Base-by-base conservation (phyloP, 805 yeast genomes). In the Candida sanyiensis region DNA sequence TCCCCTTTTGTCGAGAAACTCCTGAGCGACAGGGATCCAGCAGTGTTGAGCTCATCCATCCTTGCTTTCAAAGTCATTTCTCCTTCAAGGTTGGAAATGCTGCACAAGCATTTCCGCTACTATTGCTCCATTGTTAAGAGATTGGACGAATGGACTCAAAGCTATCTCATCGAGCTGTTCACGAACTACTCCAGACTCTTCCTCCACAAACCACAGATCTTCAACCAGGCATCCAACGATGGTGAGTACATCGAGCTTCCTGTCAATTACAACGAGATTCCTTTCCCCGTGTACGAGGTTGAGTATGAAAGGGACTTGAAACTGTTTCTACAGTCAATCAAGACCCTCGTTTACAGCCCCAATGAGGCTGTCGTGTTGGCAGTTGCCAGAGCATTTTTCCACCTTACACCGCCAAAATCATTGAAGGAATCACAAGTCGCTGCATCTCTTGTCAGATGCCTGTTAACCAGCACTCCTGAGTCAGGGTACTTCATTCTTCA, bases 71-170 rank as follows among this genome's bases (percentile, higher is more conserved):
- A 67, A 39, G 66, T 69, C 33, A 61, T 80, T 16, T 73, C 74
- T 38, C 74, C 78, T 0, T 72, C 75, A 23, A 67, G 72, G 30
- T 70, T 83, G 58, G 83, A 75, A 3, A 58, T 83, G 24, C 58
- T 90, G 2, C 97, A 93, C 55, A 75, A 81, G 3, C 76, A 78
- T 48, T 83, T 71, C 54, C 70, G 83, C 22, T 69, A 77, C 16
- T 70, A 72, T 35, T 77, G 86, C 42, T 52, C 63, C 2, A 58
- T 68, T 23, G 45, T 76, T 20, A 47, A 52, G 0, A 66, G 70
- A 2, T 66, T 90, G 39, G 95, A 88, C 42, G 81, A 80, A 38
- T 85, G 88, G 83, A 62, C 86, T 7, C 88, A 83, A 51, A 58
- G 70, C 0, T 53, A 65, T 9, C 57, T 79, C 12, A 62, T 86